Evolutionary conservation across 164 flowering plant species (phyloP).

Genomic region (Taxillus chinensis): DNA sequence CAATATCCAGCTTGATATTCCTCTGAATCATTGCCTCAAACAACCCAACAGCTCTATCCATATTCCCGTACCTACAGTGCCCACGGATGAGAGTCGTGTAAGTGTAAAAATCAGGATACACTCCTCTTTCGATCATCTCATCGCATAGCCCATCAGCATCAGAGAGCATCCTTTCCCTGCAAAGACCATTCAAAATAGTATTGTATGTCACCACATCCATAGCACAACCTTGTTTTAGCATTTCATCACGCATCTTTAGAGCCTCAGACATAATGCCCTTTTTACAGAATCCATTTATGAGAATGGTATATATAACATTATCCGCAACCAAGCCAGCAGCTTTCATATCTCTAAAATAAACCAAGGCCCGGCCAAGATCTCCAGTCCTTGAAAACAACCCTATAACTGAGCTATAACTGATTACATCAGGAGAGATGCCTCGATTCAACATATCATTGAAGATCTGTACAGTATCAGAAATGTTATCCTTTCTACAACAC

Average conservation of each 20-base stretch:
- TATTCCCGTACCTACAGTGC: conserved; percentile 50
- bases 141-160: conserved; percentile 61
- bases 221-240: conserved; percentile 53
- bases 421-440: conserved; percentile 54
- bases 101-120: conserved; percentile 64
- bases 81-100: conserved; percentile 77
- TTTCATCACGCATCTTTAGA: conserved; percentile 62
- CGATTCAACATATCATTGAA: conserved; percentile 41
- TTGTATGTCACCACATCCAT: conserved; percentile 77
- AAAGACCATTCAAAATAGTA: conserved; percentile 70
- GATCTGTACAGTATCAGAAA: conserved; percentile 31
- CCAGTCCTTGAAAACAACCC: conserved; percentile 56
- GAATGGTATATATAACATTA: conserved; percentile 67
- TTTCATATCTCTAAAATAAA: conserved; percentile 49
- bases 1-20: conserved; percentile 62
- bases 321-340: conserved; percentile 58
- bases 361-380: conserved; percentile 40
- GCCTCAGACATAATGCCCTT: conserved; percentile 53
- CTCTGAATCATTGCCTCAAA: conserved; percentile 54
- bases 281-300: conserved; percentile 66
- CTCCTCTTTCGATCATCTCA: conserved; percentile 72
- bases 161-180: conserved; percentile 51
- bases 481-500: conserved; percentile 39
- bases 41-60: conserved; percentile 44
- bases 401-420: conserved; percentile 65